Evolutionary conservation across 2,329 filamentous ascomycete genomes (phyloP).

Genomic region (Talaromyces albobiverticillius): DNA sequence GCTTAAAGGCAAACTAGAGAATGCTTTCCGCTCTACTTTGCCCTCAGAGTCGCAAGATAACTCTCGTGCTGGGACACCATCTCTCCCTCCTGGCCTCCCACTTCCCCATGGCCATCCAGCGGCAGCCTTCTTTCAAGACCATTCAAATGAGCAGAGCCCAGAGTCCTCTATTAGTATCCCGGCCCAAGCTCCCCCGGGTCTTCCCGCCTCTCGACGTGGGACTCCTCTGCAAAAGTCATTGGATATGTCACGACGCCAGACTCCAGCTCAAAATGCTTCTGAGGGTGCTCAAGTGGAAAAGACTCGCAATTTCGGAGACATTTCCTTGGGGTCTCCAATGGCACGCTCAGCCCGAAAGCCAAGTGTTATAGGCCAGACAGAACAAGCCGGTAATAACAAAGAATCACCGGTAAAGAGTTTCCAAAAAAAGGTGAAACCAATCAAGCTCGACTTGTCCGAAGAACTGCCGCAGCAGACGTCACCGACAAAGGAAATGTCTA

Average conservation of each 20-base stretch:
- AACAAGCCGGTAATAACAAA: constrained; percentile 17
- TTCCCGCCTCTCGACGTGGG: constrained; percentile 28
- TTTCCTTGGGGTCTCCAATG: constrained; percentile 43
- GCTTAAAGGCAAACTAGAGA: constrained; percentile 35
- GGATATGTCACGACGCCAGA: constrained; percentile 25
- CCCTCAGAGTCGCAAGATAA: constrained; percentile 27
- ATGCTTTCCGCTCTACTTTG: constrained; percentile 34
- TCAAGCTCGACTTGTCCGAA: constrained; percentile 30
- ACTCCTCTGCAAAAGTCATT: constrained; percentile 28
- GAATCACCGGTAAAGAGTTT: constrained; percentile 13
- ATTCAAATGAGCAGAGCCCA: constrained; percentile 25
- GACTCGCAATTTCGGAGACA: constrained; percentile 32
- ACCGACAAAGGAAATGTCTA: constrained; percentile 25
- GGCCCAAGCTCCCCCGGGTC: constrained; percentile 20
- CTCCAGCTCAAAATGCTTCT: constrained; percentile 22
- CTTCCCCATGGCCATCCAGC: constrained; percentile 40
- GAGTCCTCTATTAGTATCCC: constrained; percentile 21
- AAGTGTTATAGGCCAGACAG: constrained; percentile 20
- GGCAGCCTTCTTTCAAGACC: constrained; percentile 28
- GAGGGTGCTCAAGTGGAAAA: constrained; percentile 22
- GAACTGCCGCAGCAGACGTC: constrained; percentile 18
- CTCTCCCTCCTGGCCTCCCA: constrained; percentile 40
- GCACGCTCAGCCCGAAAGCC: constrained; percentile 29
- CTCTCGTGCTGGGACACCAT: constrained; percentile 37
- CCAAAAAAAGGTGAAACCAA: constrained; percentile 28